Base-by-base conservation (phyloP, 305 asterid genomes). In the Salvia sclarea region DNA sequence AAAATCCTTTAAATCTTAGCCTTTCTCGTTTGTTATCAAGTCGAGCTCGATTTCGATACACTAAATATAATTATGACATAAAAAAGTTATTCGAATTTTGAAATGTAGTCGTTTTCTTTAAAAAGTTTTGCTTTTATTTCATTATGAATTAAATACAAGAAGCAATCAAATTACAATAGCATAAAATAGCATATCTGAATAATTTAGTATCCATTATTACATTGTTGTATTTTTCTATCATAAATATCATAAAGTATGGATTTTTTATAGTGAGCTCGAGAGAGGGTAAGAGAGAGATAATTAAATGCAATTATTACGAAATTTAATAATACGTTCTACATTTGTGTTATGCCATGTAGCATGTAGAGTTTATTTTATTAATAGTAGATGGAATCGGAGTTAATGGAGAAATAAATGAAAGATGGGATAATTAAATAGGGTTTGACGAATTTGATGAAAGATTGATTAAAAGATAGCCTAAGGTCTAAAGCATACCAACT, bases 321-420 rank as follows among this genome's bases (percentile, higher is more conserved):
- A 45, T 2, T 33, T 16, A 17, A 16, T 47, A 47, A 47, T 16
- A 12, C 10, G 2, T 14, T 1, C 9, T 45, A 17, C 54, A 13
- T 30, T 4, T 22, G 61, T 55, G 22, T 55, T 13, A 28, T 55
- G 41, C 41, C 61, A 8, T 58, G 64, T 58, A 58, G 66, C 59
- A 53, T 22, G 9, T 20, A 59, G 14, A 45, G 3, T 25, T 61
- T 40, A 59, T 22, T 50, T 50, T 13, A 61, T 50, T 55, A 54
- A 44, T 56, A 5, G 56, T 57, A 6, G 49, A 22, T 22, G 10
- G 59, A 50, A 13, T 1, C 31, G 8, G 18, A 49, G 21, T 47
- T 31, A 61, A 50, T 66, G 63, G 48, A 28, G 66, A 66, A 63
- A 53, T 70, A 56, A 80, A 79, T 81, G 80, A 72, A 49, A 43